Conservation (phyloP, 2,329 filamentous ascomycete species). For the Penicillium psychrosexuale region DNA sequence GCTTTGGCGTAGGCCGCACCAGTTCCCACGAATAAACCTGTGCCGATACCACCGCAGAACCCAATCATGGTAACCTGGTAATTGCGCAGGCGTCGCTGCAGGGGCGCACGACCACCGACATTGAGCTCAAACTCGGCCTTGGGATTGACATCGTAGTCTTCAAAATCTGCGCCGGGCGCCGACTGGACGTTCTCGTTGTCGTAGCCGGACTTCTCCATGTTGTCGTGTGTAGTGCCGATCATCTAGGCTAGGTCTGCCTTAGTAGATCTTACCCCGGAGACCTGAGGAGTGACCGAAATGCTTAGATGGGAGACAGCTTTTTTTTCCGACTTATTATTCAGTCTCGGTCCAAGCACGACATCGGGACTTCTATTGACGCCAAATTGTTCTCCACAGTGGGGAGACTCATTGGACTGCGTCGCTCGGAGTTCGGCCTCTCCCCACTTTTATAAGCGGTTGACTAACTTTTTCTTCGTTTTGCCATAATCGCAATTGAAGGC, state of each 20-base stretch:
- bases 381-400: conserved; percentile 11
- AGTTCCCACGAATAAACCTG: conserved; percentile 80
- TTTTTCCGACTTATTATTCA: conserved; percentile 6
- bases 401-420: conserved; percentile 13
- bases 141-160: conserved; percentile 12
- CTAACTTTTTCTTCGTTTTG: conserved; percentile 10
- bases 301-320: conserved; percentile 5
- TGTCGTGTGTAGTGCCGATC: background rate
- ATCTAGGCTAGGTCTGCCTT: background rate
- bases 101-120: conserved; percentile 32
- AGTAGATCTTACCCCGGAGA: background rate
- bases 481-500: background rate
- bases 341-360: conserved; percentile 18
- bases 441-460: conserved; percentile 15
- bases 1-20: conserved; percentile 67
- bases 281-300: background rate
- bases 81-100: conserved; percentile 35
- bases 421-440: background rate
- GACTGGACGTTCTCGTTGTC: conserved; percentile 16
- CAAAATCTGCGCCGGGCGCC: conserved; percentile 6
- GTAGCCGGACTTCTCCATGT: conserved; percentile 17
- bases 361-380: background rate
- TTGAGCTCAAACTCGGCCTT: conserved; percentile 33
- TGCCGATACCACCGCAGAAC: conserved; percentile 51
- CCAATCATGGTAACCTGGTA: conserved; percentile 36